These are phyloP conservation scores for Sporisorium iseilematis-ciliati DNA, from an alignment of 1,284 basidiomycete species.

Conservation along the genomic window DNA sequence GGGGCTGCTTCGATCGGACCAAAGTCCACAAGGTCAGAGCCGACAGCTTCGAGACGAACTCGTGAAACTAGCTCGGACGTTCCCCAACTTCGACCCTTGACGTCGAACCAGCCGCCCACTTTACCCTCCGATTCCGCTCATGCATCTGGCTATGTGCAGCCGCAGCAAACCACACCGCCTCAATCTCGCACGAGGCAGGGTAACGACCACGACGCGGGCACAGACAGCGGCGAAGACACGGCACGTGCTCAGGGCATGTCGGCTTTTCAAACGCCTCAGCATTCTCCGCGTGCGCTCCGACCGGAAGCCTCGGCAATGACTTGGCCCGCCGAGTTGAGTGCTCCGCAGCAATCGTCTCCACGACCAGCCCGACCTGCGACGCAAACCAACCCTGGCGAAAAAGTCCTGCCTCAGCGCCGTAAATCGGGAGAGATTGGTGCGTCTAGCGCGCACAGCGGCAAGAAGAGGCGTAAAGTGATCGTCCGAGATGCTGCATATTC, in stretches of 20 bases:
- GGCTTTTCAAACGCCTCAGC: constrained; percentile 45
- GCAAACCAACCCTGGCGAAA: background rate
- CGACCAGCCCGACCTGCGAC: background rate
- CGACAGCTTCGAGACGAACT: constrained; percentile 13
- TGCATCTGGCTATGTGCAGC: constrained; percentile 3
- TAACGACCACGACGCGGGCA: constrained; percentile 40
- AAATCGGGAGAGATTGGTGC: constrained; percentile 9
- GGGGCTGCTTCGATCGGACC: background rate
- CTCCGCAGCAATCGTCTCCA: background rate
- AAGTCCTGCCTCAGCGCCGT: constrained; percentile 19
- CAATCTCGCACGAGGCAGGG: constrained; percentile 31
- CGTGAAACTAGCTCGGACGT: constrained; percentile 41
- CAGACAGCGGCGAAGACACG: constrained; percentile 43
- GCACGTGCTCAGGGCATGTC: constrained; percentile 31
- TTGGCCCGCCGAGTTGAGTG: constrained; percentile 7
- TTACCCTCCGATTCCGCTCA: background rate
- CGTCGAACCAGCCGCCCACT: background rate
- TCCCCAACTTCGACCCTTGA: constrained; percentile 10
- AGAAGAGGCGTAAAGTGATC: constrained; percentile 66
- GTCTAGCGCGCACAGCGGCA: constrained; percentile 14
- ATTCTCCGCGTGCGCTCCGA: constrained; percentile 31
- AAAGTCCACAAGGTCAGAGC: constrained; percentile 1
- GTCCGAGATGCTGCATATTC: constrained; percentile 83
- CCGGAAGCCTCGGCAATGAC: constrained; percentile 6
- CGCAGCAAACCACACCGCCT: constrained; percentile 37